These are phyloP conservation scores for Omphalea diandra DNA, from an alignment of 441 rosid genomes.

Conservation along the genomic window DNA sequence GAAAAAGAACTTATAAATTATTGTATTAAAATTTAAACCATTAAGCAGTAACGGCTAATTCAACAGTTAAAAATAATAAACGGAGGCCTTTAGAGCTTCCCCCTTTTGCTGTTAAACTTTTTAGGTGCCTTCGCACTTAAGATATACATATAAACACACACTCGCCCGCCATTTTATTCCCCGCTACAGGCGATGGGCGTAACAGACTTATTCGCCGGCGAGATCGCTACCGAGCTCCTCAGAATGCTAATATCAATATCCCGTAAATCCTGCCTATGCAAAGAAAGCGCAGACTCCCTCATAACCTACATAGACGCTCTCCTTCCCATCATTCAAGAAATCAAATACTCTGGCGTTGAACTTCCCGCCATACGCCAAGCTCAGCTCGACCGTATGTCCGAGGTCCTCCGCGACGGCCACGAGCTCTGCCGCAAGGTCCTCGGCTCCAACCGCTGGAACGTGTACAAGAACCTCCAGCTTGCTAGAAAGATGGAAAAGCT, in stretches of 20 bases:
- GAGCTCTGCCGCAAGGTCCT: conserved; percentile 54
- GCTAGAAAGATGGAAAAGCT: conserved; percentile 67
- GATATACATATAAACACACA: not conserved
- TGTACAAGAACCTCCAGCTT: conserved; percentile 44
- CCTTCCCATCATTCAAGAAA: conserved; percentile 56
- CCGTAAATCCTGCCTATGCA: conserved; percentile 40
- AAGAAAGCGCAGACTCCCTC: conserved; percentile 44
- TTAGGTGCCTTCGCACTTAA: not conserved
- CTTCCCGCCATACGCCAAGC: conserved; percentile 55
- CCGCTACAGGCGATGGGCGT: conserved; percentile 42
- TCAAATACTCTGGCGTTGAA: conserved; percentile 79
- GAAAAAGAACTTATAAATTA: too few relatives aligned
- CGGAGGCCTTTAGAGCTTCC: not conserved
- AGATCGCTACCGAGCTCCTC: conserved; percentile 64
- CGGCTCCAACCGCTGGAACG: conserved; percentile 55
- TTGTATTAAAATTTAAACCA: too few relatives aligned
- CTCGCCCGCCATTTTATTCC: not conserved
- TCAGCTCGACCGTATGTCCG: conserved; percentile 55
- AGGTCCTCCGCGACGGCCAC: conserved; percentile 39
- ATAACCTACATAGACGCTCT: conserved; percentile 30
- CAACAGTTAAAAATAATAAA: too few relatives aligned
- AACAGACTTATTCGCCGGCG: conserved; percentile 64
- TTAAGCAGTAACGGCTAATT: too few relatives aligned
- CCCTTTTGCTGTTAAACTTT: too few relatives aligned
- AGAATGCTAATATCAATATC: conserved; percentile 38